phyloP scores from a whole-genome alignment of 108 stramenopile species.

The Skeletonema costatum region DNA sequence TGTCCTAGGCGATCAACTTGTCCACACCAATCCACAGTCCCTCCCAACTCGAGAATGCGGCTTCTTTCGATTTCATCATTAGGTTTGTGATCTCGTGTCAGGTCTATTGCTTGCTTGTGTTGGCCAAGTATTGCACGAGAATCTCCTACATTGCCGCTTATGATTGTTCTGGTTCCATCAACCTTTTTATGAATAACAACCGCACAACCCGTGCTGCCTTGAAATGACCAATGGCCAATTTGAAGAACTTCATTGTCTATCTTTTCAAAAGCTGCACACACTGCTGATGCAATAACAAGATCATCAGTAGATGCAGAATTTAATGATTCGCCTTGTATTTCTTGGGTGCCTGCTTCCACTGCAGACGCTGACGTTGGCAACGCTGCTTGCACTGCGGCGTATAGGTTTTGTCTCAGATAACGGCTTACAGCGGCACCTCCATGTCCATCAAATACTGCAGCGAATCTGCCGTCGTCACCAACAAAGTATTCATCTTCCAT shows the following conservation, averaged over 20 bases:
- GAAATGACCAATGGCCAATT: conserved; percentile 75
- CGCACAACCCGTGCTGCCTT: conserved; percentile 91
- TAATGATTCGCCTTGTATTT: conserved; percentile 12
- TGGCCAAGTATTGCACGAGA: conserved; percentile 80
- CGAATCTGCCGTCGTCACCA: conserved; percentile 54
- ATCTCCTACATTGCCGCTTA: conserved; percentile 93
- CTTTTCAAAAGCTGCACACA: conserved; percentile 60
- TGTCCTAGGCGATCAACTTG: conserved; percentile 43
- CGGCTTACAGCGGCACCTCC: conserved; percentile 85
- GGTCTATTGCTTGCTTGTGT: conserved; percentile 64
- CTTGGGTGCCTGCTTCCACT: conserved; percentile 4
- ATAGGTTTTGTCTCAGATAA: conserved; percentile 83
- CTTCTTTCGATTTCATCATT: conserved; percentile 58
- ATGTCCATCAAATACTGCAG: conserved; percentile 96
- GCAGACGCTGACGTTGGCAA: conserved; percentile 29
- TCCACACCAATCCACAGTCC: conserved; percentile 80
- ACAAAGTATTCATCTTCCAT: conserved; percentile 89
- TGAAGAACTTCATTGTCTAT: conserved; percentile 68
- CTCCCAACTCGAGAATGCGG: conserved; percentile 79
- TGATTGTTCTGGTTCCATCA: conserved; percentile 45
- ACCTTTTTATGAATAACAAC: conserved; percentile 62
- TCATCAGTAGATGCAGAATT: conserved; percentile 17
- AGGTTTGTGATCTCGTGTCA: conserved; percentile 91
- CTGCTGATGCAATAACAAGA: conserved; percentile 25
- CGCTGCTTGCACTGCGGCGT: conserved; percentile 61